phyloP scores from a whole-genome alignment of 768 basidiomycete species.

The Suillus variegatus region DNA sequence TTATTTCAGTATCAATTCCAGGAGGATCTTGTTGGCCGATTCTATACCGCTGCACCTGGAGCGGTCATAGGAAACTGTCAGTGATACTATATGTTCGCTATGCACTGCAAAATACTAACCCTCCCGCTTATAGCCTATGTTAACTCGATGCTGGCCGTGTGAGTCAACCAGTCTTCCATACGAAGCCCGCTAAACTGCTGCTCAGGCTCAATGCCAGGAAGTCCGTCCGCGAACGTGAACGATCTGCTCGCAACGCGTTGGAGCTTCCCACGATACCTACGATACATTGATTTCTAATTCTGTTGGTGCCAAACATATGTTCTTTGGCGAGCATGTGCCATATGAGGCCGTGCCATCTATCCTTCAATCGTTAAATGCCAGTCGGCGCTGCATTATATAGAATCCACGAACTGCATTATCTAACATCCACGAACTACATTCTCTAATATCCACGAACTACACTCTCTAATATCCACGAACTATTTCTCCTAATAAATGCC shows the following conservation, averaged over 20 bases:
- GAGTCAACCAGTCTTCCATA: neutral
- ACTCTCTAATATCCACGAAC: too few species aligned
- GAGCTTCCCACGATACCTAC: constrained; percentile 22
- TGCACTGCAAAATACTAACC: neutral
- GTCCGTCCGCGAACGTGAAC: constrained; percentile 18
- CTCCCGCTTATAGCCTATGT: constrained; percentile 15
- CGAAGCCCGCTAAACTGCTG: neutral
- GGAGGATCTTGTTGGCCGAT: neutral
- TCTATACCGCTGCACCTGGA: constrained; percentile 15
- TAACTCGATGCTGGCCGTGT: constrained; percentile 28
- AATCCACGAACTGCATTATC: neutral
- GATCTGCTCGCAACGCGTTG: neutral
- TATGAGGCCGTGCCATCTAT: neutral
- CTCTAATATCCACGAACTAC: neutral
- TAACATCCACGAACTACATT: too few species aligned
- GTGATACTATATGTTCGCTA: neutral
- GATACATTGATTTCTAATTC: constrained; percentile 2
- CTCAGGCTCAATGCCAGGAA: constrained; percentile 13
- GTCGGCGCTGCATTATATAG: neutral
- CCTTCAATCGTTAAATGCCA: neutral
- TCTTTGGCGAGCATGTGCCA: neutral
- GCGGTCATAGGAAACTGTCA: constrained; percentile 21
- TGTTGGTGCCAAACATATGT: neutral
- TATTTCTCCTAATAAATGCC: neutral
- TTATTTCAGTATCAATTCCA: constrained; percentile 21